These are phyloP conservation scores for Aspergillus texensis DNA, from an alignment of 2,329 filamentous ascomycete genomes.

Conservation along the genomic window DNA sequence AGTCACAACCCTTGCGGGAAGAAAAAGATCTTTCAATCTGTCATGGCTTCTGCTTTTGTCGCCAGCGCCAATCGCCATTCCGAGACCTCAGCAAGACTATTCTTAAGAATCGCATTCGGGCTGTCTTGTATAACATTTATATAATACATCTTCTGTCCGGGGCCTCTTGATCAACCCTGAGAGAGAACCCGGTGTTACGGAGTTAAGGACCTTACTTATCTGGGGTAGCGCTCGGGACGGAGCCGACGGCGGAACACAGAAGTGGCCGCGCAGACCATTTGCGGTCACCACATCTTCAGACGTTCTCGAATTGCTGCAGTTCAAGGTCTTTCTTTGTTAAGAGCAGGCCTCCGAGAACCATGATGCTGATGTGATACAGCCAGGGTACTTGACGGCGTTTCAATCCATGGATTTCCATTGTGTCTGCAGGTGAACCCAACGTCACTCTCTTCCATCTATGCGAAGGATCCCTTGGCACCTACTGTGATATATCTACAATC, in stretches of 20 bases:
- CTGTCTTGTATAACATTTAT: neutral
- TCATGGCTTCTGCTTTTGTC: neutral
- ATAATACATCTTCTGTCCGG: neutral
- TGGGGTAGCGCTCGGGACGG: constrained; percentile 8
- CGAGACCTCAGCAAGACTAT: neutral
- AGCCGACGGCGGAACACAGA: constrained; percentile 11
- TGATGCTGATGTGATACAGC: constrained; percentile 19
- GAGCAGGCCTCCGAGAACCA: constrained; percentile 15
- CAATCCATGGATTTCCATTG: constrained; percentile 21
- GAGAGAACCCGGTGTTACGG: neutral
- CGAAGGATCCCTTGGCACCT: constrained; percentile 5
- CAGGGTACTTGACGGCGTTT: constrained; percentile 13
- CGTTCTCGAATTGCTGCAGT: neutral
- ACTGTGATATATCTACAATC: constrained; percentile 1
- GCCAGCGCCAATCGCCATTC: neutral
- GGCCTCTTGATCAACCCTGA: neutral
- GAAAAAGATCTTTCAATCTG: constrained; percentile 17
- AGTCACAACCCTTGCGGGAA: constrained; percentile 16
- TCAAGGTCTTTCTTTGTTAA: constrained; percentile 3
- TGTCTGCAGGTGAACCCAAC: constrained; percentile 15
- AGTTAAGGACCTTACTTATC: constrained; percentile 2
- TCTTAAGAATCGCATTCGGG: neutral
- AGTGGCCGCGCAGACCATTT: constrained; percentile 5
- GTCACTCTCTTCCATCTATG: constrained; percentile 9
- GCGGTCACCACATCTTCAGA: constrained; percentile 1